Conservation (phyloP, 2,329 filamentous ascomycete species). For the Pyricularia pennisetigena region DNA sequence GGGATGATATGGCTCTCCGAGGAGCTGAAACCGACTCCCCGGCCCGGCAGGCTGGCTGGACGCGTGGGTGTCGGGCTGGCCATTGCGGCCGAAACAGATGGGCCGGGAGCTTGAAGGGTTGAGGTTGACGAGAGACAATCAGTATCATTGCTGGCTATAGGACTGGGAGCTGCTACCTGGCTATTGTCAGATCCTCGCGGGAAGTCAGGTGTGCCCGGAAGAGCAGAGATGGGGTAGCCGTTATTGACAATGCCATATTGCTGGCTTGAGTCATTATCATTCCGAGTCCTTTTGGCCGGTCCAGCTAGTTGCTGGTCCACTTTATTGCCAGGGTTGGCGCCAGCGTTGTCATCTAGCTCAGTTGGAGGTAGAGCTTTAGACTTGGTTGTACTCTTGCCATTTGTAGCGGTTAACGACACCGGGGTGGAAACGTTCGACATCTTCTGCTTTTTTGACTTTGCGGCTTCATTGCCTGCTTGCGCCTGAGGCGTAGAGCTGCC, state of each 20-base stretch:
- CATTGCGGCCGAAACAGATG: background rate
- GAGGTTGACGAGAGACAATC: background rate
- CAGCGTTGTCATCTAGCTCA: constrained; percentile 11
- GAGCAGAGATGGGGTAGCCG: background rate
- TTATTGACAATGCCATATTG: background rate
- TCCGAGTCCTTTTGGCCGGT: background rate
- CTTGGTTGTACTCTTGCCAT: constrained; percentile 36
- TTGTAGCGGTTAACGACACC: background rate
- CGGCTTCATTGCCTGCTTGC: background rate
- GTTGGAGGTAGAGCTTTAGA: constrained; percentile 61
- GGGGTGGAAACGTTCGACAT: background rate
- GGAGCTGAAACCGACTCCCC: too few species aligned
- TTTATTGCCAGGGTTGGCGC: constrained; percentile 5
- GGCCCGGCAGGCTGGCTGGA: too few species aligned
- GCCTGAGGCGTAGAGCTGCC: background rate
- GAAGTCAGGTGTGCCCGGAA: background rate
- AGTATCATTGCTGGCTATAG: background rate
- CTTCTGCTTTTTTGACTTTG: background rate
- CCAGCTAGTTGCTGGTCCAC: background rate
- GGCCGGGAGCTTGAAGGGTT: background rate
- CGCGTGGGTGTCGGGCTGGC: background rate
- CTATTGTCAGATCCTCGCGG: background rate
- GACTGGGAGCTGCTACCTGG: background rate
- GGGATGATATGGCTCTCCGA: too few species aligned
- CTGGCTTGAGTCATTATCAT: background rate